Conservation (phyloP, 2,329 filamentous ascomycete genomes). For the Harringtonia lauricola region DNA sequence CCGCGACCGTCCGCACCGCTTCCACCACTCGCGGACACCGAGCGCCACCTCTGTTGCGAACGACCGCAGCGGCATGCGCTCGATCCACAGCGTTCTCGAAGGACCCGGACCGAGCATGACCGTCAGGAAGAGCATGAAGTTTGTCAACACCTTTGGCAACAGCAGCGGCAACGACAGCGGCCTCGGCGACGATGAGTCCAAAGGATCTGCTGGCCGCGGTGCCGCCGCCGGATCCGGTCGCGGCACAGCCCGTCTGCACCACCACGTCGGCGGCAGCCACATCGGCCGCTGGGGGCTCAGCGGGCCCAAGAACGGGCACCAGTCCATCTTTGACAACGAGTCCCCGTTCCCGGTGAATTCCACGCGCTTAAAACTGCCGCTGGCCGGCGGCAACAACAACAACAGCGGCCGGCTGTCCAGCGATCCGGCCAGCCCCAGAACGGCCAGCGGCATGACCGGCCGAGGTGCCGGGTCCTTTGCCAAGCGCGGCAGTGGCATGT, state of each 20-base stretch:
- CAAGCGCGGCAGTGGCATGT: slow-evolving; percentile 25
- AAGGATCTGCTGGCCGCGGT: slow-evolving; percentile 45
- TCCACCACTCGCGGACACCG: slow-evolving; percentile 74
- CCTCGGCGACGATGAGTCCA: slow-evolving; percentile 57
- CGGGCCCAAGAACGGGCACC: slow-evolving; percentile 53
- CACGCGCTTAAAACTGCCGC: slow-evolving; percentile 44
- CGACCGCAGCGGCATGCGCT: slow-evolving; percentile 48
- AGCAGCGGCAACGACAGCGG: slow-evolving; percentile 42
- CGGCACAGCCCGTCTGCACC: slow-evolving; percentile 64
- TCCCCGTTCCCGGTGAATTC: slow-evolving; percentile 59
- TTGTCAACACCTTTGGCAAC: slow-evolving; percentile 68
- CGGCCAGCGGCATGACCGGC: slow-evolving; percentile 23
- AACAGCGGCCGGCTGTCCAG: slow-evolving; percentile 44
- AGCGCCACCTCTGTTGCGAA: slow-evolving; percentile 79
- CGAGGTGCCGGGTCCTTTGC: slow-evolving; percentile 8
- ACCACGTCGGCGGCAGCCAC: slow-evolving; percentile 39
- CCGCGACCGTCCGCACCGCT: slow-evolving; percentile 55
- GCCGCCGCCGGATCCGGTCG: slow-evolving; percentile 50
- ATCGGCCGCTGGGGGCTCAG: slow-evolving; percentile 64
- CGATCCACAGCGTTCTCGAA: slow-evolving; percentile 59
- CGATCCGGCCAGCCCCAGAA: slow-evolving; percentile 60
- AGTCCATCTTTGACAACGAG: slow-evolving; percentile 65
- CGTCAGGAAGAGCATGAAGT: slow-evolving; percentile 93
- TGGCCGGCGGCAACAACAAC: slow-evolving; percentile 23
- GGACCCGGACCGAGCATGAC: slow-evolving; percentile 32